phyloP scores from a whole-genome alignment of 2,329 filamentous ascomycete genomes.

The Fusarium nematophilum region DNA sequence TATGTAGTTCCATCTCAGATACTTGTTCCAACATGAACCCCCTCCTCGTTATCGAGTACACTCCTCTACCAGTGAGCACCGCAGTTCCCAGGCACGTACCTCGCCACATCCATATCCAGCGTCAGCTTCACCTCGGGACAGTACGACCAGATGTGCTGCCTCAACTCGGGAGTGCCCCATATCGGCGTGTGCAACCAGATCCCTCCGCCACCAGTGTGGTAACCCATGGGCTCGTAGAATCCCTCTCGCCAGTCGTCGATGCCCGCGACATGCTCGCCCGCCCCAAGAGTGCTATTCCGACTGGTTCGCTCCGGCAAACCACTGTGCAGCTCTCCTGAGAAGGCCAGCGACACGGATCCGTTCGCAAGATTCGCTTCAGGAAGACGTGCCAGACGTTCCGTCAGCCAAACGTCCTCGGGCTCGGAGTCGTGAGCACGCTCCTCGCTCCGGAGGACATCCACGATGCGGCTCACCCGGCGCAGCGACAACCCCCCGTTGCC shows the following conservation, averaged over 20 bases:
- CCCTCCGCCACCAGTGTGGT: constrained; percentile 65
- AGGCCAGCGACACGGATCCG: constrained; percentile 59
- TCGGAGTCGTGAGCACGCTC: constrained; percentile 56
- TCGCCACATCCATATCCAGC: constrained; percentile 64
- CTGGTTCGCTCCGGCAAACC: constrained; percentile 44
- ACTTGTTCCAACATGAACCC: too few species aligned
- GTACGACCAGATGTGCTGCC: constrained; percentile 66
- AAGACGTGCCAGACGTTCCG: constrained; percentile 61
- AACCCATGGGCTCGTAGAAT: constrained; percentile 69
- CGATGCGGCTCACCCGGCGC: constrained; percentile 63
- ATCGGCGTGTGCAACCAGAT: constrained; percentile 56
- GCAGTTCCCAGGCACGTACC: constrained; percentile 62
- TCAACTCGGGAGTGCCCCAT: constrained; percentile 60
- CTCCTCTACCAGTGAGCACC: constrained; percentile 43
- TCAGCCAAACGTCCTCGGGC: constrained; percentile 68
- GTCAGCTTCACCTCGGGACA: constrained; percentile 70
- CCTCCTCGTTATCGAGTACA: too few species aligned
- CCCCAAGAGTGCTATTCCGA: constrained; percentile 43
- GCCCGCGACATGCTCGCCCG: constrained; percentile 52
- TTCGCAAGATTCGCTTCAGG: constrained; percentile 63
- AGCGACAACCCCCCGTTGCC: constrained; percentile 66
- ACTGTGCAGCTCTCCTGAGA: constrained; percentile 61
- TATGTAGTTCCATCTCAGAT: too few species aligned
- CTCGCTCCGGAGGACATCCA: constrained; percentile 63
- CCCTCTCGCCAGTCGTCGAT: constrained; percentile 64